A percentile compares a stretch with the other conserved stretches of the same genome.
Evolutionary conservation across 192 early-diverging fungal species (phyloP).

Genomic region (Coemansia umbellata): DNA sequence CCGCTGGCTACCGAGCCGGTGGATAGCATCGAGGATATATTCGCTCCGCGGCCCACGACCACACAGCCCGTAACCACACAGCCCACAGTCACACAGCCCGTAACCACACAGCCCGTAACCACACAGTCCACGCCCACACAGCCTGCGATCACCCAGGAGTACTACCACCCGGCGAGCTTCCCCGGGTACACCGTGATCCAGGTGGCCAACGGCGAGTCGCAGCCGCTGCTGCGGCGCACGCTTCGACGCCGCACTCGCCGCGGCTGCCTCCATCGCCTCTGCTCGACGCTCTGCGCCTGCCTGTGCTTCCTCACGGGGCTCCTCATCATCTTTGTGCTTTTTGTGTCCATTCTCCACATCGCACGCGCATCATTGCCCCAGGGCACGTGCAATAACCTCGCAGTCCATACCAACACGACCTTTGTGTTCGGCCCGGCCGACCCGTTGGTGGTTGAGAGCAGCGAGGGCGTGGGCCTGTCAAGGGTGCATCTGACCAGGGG

Average conservation of each 20-base stretch:
- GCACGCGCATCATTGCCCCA: too few relatives aligned
- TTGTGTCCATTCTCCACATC: slow-evolving; percentile 3
- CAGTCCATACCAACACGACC: slow-evolving; percentile 2
- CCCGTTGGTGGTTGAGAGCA: slow-evolving; percentile 22
- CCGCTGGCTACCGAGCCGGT: too few relatives aligned
- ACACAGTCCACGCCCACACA: too few relatives aligned
- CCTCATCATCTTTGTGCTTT: slow-evolving; percentile 1
- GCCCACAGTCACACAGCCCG: too few relatives aligned
- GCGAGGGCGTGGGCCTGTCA: slow-evolving; percentile 18
- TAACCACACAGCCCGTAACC: too few relatives aligned
- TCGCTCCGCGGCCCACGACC: too few relatives aligned
- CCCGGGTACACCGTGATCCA: slow-evolving; percentile 42
- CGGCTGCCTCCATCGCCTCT: slow-evolving; percentile 3
- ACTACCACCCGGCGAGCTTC: slow-evolving; percentile 48
- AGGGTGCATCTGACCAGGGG: slow-evolving; percentile 7
- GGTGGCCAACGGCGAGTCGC: slow-evolving; percentile 18
- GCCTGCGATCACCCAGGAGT: too few relatives aligned
- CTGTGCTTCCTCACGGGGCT: slow-evolving; percentile 14
- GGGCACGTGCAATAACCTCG: too few relatives aligned
- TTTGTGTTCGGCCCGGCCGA: background rate
- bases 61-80: too few relatives aligned
- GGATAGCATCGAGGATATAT: too few relatives aligned
- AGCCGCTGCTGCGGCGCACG: slow-evolving; percentile 16
- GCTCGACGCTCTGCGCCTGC: slow-evolving; percentile 12
- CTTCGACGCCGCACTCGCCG: slow-evolving; percentile 5